phyloP scores from a whole-genome alignment of 2,329 filamentous ascomycete genomes.

The Aureobasidium namibiae region DNA sequence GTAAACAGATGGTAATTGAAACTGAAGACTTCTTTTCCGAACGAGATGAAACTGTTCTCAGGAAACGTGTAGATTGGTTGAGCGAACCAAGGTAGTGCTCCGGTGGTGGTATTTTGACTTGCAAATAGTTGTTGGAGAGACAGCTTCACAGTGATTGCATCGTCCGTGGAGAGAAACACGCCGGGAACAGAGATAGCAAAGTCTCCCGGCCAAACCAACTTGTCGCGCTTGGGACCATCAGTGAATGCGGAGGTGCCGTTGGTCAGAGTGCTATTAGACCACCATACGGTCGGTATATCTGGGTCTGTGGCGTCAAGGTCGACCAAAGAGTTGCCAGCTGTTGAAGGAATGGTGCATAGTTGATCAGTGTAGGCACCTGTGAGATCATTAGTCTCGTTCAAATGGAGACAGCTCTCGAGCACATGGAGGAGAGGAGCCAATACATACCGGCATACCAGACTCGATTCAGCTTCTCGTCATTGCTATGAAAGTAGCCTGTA shows the following conservation, averaged over 20 bases:
- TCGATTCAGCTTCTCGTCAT: conserved; percentile 35
- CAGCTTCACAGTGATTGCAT: conserved; percentile 17
- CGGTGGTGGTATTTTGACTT: conserved; percentile 20
- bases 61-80: conserved; percentile 30
- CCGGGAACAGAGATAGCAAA: conserved; percentile 50
- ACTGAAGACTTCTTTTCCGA: conserved; percentile 33
- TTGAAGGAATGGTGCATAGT: conserved; percentile 12
- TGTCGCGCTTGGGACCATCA: conserved; percentile 53
- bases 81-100: conserved; percentile 29
- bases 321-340: conserved; percentile 28
- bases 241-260: conserved; percentile 30
- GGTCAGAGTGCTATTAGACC: conserved; percentile 33
- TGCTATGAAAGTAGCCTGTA: conserved; percentile 33
- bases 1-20: conserved; percentile 51
- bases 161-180: conserved; percentile 47
- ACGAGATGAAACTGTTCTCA: conserved; percentile 33
- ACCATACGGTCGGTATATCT: conserved; percentile 29
- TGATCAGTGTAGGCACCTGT: conserved; percentile 9
- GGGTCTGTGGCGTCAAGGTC: conserved; percentile 20
- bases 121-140: conserved; percentile 23
- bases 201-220: conserved; percentile 54
- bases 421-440: neutral
- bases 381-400: neutral
- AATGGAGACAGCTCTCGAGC: no score
- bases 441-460: conserved; percentile 35